Evolutionary conservation across 1,139 yeast genomes (phyloP).

Genomic region (Scheffersomyces illinoinensis): DNA sequence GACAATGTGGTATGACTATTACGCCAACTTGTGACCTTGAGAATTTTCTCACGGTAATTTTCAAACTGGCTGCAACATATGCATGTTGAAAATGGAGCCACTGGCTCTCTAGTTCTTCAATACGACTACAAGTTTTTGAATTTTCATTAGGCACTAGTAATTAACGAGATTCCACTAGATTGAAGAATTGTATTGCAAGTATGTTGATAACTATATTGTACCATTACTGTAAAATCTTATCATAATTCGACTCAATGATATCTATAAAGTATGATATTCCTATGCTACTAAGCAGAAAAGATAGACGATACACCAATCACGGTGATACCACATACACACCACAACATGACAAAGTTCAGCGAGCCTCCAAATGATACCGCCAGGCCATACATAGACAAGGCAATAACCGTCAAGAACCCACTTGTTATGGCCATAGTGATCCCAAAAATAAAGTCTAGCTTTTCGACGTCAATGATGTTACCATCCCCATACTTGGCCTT

Average conservation of each 20-base stretch:
- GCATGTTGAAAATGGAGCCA: background rate
- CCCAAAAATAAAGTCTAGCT: constrained; percentile 56
- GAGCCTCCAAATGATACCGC: constrained; percentile 72
- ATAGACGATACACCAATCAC: constrained; percentile 33
- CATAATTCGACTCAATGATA: background rate
- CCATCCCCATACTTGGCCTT: constrained; percentile 24
- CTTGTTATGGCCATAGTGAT: constrained; percentile 70
- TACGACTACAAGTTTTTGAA: no score
- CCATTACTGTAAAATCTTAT: background rate
- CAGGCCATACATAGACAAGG: constrained; percentile 82
- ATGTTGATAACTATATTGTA: background rate
- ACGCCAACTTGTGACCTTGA: background rate
- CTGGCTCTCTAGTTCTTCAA: no score
- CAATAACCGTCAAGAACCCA: constrained; percentile 80
- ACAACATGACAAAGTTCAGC: constrained; percentile 50
- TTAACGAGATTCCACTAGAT: no score
- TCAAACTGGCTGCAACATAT: background rate
- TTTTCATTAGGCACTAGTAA: no score
- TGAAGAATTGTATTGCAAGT: background rate
- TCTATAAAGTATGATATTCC: no score
- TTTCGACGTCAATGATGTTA: constrained; percentile 30
- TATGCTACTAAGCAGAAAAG: constrained; percentile 5
- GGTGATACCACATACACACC: constrained; percentile 52
- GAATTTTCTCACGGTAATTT: background rate
- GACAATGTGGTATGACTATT: no score